These are phyloP conservation scores for Lathyrus tuberosus DNA, from an alignment of 306 rosid species.

Conservation along the genomic window DNA sequence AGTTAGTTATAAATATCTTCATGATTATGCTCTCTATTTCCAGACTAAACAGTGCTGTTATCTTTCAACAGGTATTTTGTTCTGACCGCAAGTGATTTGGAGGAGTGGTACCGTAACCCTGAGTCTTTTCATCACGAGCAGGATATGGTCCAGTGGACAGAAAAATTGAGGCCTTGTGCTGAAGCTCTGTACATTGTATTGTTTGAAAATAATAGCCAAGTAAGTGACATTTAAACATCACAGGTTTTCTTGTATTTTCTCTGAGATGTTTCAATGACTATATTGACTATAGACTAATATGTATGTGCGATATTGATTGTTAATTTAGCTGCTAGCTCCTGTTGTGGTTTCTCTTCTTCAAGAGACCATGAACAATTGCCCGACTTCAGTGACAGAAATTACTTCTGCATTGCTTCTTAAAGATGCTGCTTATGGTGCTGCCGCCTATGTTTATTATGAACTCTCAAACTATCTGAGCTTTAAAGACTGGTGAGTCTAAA, in stretches of 20 bases:
- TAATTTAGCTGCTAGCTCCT: constrained; percentile 82
- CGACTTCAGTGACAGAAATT: constrained; percentile 76
- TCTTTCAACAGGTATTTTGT: constrained; percentile 80
- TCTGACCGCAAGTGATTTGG: constrained; percentile 81
- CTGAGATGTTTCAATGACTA: constrained; percentile 32
- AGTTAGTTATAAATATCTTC: constrained; percentile 13
- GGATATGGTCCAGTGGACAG: constrained; percentile 99
- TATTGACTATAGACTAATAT: constrained; percentile 26
- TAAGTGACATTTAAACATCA: constrained; percentile 47
- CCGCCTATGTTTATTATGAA: constrained; percentile 96
- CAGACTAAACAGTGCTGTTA: constrained; percentile 35
- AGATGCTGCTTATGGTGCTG: constrained; percentile 98
- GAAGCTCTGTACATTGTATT: constrained; percentile 91
- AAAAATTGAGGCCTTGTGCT: constrained; percentile 95
- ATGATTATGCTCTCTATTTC: constrained; percentile 29
- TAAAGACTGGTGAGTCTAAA: constrained; percentile 75
- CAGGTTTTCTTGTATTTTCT: constrained; percentile 33
- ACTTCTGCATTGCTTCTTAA: constrained; percentile 89
- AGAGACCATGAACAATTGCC: constrained; percentile 85
- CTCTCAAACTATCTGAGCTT: constrained; percentile 93
- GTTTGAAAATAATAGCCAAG: constrained; percentile 94
- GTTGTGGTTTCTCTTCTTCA: constrained; percentile 92
- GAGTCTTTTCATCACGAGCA: constrained; percentile 97
- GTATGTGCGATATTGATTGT: constrained; percentile 40
- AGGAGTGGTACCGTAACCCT: constrained; percentile 86